Evolutionary conservation across 176 grass and related monocot genomes (phyloP).

Genomic region (Juncus effusus): DNA sequence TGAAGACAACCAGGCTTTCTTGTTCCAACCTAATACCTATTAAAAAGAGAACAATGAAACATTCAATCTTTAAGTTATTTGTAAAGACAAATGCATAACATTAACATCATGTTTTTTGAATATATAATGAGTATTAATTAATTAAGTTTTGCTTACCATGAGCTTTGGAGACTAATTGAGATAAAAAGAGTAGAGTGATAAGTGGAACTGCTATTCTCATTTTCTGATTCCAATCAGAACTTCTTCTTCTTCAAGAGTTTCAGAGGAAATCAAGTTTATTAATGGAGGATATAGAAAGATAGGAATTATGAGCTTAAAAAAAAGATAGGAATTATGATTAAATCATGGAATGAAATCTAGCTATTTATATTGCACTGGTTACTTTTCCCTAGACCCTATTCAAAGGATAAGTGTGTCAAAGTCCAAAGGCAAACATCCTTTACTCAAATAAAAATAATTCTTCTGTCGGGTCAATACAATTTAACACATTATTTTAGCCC

Average conservation of each 20-base stretch:
- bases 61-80: background rate
- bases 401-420: constrained; percentile 20
- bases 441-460: background rate
- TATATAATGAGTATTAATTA: too few relatives aligned
- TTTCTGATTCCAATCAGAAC: constrained; percentile 6
- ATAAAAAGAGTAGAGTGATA: constrained; percentile 19
- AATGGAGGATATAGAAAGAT: background rate
- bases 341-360: constrained; percentile 5
- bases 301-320: background rate
- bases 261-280: too few relatives aligned
- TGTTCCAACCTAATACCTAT: constrained; percentile 44
- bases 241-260: background rate
- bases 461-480: constrained; percentile 2
- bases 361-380: constrained; percentile 20
- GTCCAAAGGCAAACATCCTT: constrained; percentile 19
- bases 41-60: background rate
- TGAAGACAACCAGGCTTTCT: constrained; percentile 25
- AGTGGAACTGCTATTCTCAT: constrained; percentile 28
- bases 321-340: constrained; percentile 1
- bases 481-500: background rate
- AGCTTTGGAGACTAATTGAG: constrained; percentile 8
- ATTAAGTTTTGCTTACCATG: constrained; percentile 4
- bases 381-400: constrained; percentile 16
- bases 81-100: background rate
- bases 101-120: too few relatives aligned